Base-by-base conservation (phyloP, 2,329 filamentous ascomycete species). In the Fusarium verticillioides region DNA sequence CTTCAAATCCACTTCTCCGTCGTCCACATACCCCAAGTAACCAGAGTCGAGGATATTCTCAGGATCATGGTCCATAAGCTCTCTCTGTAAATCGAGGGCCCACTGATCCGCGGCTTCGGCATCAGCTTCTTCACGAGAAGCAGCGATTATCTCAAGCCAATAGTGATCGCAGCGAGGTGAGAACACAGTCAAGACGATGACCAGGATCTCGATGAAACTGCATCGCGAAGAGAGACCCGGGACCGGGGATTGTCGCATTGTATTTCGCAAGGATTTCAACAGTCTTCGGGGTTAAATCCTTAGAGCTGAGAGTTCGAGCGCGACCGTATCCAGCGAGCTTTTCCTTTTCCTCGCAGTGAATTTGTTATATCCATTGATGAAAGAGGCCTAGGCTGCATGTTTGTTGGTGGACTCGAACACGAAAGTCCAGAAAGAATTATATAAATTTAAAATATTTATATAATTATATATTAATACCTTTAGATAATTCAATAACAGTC, bases 91-190 rank as follows among this genome's bases (percentile, higher is more conserved):
- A n/a, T 5, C n/a, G 7, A 13, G 19, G 7, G 11, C 37, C 37
- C 37, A 40, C 11, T 40, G 7, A 1, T n/a, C 7, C 7, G 37
- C 19, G 0, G 1, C 19, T 4, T n/a, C 11, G 5, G 19, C 37
- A 2, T 11, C 37, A n/a, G 19, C 37, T 40, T 40, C 4, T 8
- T 40, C 37, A 13, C 11, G 19, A 21, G 37, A 40, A 40, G 19
- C n/a, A 1, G 37, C 37, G 4, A 40, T 40, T 2, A 40, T 40
- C 37, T 40, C 37, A 13, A 21, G 19, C 19, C 37, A 21, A 40
- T 40, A 40, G 37, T 40, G 19, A 40, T 40, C 37, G 37, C 11
- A 40, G 37, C 19, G 37, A n/a, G 11, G 37, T n/a, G 37, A 40
- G 37, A 40, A 40, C 11, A 40, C 19, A 40, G 4, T n/a, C 7